Conservation (phyloP, 192 early-diverging fungal species). For the Funneliformis geosporum region DNA sequence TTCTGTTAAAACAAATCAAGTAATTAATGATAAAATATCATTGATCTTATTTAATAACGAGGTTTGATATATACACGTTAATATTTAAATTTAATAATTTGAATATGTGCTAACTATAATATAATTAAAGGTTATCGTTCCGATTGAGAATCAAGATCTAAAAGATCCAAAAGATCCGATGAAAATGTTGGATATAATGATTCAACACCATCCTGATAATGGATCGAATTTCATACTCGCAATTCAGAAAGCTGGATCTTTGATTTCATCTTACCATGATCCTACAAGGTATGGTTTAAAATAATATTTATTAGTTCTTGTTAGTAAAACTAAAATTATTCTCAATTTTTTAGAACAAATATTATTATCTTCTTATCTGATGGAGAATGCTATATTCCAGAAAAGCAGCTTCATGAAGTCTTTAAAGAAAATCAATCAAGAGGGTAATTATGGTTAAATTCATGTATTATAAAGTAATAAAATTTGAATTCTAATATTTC, state of each 20-base stretch:
- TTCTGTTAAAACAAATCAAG: background rate
- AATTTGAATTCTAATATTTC: background rate
- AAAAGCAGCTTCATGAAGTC: background rate
- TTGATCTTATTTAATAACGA: conserved; percentile 22
- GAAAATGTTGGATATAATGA: background rate
- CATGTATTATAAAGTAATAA: background rate
- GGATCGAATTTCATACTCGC: background rate
- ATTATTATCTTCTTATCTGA: conserved; percentile 18
- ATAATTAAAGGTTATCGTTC: background rate
- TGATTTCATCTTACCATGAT: conserved; percentile 10
- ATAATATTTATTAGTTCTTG: background rate
- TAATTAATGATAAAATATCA: conserved; percentile 13
- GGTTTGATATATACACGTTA: too few relatives aligned
- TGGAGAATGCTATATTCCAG: background rate
- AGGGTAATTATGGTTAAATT: conserved; percentile 10
- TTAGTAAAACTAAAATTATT: too few relatives aligned
- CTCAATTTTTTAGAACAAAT: conserved; percentile 20
- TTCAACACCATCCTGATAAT: conserved; percentile 5
- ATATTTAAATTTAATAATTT: too few relatives aligned
- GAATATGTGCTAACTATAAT: too few relatives aligned
- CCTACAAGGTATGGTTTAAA: background rate
- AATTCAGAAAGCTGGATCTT: conserved; percentile 11
- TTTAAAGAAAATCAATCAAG: background rate
- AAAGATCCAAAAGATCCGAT: background rate
- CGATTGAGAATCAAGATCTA: conserved; percentile 16